These are phyloP conservation scores for Gaultheria prostrata DNA, from an alignment of 148 eudicot species.

Conservation along the genomic window DNA sequence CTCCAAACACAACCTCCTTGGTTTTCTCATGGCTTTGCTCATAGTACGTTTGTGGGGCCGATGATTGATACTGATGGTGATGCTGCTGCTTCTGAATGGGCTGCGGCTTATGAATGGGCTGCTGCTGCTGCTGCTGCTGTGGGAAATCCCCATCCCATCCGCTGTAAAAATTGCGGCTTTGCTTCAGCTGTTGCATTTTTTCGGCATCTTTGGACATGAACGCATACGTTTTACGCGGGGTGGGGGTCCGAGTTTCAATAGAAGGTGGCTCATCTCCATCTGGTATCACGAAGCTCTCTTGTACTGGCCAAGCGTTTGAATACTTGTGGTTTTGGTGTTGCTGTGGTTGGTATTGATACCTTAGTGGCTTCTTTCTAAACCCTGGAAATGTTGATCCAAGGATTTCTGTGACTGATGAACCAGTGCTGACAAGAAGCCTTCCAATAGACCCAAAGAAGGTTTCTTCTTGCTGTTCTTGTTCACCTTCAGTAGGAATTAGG, in stretches of 20 bases:
- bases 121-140: constrained; percentile 39
- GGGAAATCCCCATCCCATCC: constrained; percentile 65
- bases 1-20: constrained; percentile 83
- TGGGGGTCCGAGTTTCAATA: constrained; percentile 71
- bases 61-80: constrained; percentile 60
- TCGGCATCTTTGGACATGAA: constrained; percentile 90
- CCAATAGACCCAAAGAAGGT: constrained; percentile 62
- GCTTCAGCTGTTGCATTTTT: constrained; percentile 72
- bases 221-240: constrained; percentile 81
- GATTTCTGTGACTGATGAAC: constrained; percentile 58
- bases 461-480: constrained; percentile 77
- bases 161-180: constrained; percentile 64
- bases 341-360: constrained; percentile 35
- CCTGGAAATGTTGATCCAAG: constrained; percentile 58
- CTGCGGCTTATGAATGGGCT: constrained; percentile 20
- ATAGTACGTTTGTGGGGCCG: constrained; percentile 70
- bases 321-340: constrained; percentile 35
- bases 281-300: constrained; percentile 80
- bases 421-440: constrained; percentile 48
- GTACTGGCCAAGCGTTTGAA: constrained; percentile 63
- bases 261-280: constrained; percentile 83
- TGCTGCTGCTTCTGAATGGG: constrained; percentile 50
- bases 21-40: constrained; percentile 72
- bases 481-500: constrained; percentile 69
- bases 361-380: constrained; percentile 38